Evolutionary conservation across 2,329 filamentous ascomycete species (phyloP).

Genomic region (Diaporthe capsici): DNA sequence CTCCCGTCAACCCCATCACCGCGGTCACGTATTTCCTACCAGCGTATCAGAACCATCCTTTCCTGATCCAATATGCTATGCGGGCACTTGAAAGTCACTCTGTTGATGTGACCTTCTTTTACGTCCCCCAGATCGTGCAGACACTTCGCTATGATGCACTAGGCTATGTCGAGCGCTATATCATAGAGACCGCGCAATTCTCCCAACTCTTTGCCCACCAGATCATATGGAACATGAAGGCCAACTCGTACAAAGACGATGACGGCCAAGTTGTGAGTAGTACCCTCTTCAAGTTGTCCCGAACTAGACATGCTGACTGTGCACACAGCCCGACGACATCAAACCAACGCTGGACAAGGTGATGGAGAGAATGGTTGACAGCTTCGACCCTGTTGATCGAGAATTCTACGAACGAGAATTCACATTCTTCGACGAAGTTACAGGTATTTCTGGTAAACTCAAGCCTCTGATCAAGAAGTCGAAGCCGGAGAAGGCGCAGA

Average conservation of each 20-base stretch:
- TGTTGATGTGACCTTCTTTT: constrained; percentile 98
- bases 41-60: constrained; percentile 90
- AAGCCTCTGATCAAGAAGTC: constrained; percentile 92
- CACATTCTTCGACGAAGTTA: constrained; percentile 98
- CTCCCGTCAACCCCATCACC: constrained; percentile 90
- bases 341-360: constrained; percentile 95
- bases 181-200: constrained; percentile 95
- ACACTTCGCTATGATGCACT: constrained; percentile 91
- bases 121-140: constrained; percentile 98
- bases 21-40: constrained; percentile 95
- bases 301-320: constrained; percentile 42
- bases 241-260: constrained; percentile 98
- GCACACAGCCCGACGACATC: constrained; percentile 81
- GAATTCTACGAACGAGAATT: constrained; percentile 96
- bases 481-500: constrained; percentile 98
- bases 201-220: constrained; percentile 99
- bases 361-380: constrained; percentile 84
- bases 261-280: constrained; percentile 80
- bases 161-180: constrained; percentile 96
- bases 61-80: constrained; percentile 97
- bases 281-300: background rate
- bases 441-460: constrained; percentile 93
- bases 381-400: constrained; percentile 84
- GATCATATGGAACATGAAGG: constrained; percentile 99
- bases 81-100: constrained; percentile 93